Conservation (phyloP, 345 rosid genomes). For the Mangifera indica region DNA sequence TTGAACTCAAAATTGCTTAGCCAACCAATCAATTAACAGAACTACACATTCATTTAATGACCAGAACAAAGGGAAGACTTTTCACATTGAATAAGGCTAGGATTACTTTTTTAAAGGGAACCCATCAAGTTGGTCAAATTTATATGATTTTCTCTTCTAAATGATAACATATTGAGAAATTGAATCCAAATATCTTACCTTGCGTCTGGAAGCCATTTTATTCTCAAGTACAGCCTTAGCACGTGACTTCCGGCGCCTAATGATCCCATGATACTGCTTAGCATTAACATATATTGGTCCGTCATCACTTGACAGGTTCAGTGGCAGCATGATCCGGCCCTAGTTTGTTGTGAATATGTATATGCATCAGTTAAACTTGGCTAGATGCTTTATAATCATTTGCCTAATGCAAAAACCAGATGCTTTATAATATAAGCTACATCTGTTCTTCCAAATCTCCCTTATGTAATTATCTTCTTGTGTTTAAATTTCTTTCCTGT, state of each 20-base stretch:
- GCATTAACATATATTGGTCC: slow-evolving; percentile 91
- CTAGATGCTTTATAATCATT: background rate
- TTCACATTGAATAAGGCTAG: background rate
- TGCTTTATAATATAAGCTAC: background rate
- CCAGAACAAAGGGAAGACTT: background rate
- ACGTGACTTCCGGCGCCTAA: slow-evolving; percentile 84
- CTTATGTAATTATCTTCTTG: background rate
- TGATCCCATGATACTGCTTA: slow-evolving; percentile 93
- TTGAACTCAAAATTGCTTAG: background rate
- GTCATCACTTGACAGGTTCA: slow-evolving; percentile 64
- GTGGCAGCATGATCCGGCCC: slow-evolving; percentile 86
- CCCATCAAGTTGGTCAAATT: background rate
- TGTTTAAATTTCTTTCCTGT: background rate
- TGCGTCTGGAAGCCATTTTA: slow-evolving; percentile 46
- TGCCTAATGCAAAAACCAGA: slow-evolving; percentile 4
- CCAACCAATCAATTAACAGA: background rate
- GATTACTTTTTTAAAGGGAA: background rate
- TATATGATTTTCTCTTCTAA: background rate
- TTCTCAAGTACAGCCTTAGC: slow-evolving; percentile 78
- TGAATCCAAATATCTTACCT: slow-evolving; percentile 44
- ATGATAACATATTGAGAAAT: slow-evolving; percentile 3
- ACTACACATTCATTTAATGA: background rate
- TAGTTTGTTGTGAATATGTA: slow-evolving; percentile 18
- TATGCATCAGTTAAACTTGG: background rate
- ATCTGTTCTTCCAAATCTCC: background rate